Evolutionary conservation across 345 rosid species (phyloP).

Genomic region (Bruguiera gymnorhiza): DNA sequence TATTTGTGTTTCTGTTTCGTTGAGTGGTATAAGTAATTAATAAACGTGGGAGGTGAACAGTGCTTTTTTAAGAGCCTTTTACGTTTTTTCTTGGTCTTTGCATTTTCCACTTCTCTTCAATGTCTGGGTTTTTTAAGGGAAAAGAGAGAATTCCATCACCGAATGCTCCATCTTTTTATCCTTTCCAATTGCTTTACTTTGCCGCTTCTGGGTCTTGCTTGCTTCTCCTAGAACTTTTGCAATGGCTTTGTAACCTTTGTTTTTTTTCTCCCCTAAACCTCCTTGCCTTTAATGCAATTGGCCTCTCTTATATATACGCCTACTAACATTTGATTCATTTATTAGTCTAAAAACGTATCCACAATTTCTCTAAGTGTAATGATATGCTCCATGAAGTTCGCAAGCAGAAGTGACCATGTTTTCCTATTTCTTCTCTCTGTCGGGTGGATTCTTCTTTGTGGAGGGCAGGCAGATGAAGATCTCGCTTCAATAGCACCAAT

Average conservation of each 20-base stretch:
- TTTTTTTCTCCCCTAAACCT: no score
- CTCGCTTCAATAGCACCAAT: slow-evolving; percentile 20
- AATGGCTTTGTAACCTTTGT: no score
- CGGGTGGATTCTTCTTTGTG: neutral
- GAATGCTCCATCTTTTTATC: no score
- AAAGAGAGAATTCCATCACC: neutral
- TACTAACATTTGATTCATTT: no score
- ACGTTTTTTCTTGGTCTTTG: neutral
- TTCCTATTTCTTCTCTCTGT: neutral
- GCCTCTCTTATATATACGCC: no score
- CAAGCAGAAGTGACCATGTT: neutral
- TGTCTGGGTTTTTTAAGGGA: slow-evolving; percentile 1
- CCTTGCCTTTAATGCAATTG: no score
- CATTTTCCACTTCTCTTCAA: neutral
- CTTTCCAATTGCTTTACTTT: no score
- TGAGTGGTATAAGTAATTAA: neutral
- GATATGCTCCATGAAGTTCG: no score
- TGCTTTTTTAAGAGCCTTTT: neutral
- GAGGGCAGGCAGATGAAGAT: slow-evolving; percentile 3
- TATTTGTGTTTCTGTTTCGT: neutral
- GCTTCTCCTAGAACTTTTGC: no score
- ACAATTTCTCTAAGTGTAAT: no score
- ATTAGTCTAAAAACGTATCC: no score
- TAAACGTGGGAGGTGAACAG: neutral
- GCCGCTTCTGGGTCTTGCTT: no score